Evolutionary conservation across 2,329 filamentous ascomycete genomes (phyloP).

Genomic region (Emydomyces testavorans): DNA sequence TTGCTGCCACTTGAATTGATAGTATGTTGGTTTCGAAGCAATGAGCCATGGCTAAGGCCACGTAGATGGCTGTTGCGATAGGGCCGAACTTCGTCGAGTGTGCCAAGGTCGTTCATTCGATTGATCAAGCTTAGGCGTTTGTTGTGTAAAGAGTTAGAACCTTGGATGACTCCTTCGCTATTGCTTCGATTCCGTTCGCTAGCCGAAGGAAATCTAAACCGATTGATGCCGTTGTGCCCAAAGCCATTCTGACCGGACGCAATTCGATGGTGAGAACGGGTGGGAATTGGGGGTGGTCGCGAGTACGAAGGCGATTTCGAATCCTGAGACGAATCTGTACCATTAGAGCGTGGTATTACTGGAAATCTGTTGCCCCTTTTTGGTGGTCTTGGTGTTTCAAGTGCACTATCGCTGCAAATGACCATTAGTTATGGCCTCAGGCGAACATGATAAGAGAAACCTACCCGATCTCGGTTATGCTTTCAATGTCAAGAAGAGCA

Average conservation of each 20-base stretch:
- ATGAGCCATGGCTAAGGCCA: slow-evolving; percentile 47
- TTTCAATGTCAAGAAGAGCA: slow-evolving; percentile 33
- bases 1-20: slow-evolving; percentile 27
- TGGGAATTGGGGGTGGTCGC: slow-evolving; percentile 65
- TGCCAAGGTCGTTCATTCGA: slow-evolving; percentile 45
- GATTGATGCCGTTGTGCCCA: slow-evolving; percentile 48
- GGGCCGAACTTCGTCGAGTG: slow-evolving; percentile 42
- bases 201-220: slow-evolving; percentile 41
- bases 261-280: slow-evolving; percentile 64
- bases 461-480: slow-evolving; percentile 34
- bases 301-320: slow-evolving; percentile 55
- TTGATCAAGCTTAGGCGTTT: slow-evolving; percentile 52
- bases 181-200: slow-evolving; percentile 50
- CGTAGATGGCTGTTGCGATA: slow-evolving; percentile 46
- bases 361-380: slow-evolving; percentile 49
- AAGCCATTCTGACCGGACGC: slow-evolving; percentile 33
- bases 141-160: slow-evolving; percentile 36
- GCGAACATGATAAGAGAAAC: neutral
- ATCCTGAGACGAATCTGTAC: slow-evolving; percentile 53
- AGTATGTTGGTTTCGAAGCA: slow-evolving; percentile 32
- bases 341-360: slow-evolving; percentile 47
- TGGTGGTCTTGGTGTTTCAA: slow-evolving; percentile 64
- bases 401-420: slow-evolving; percentile 51
- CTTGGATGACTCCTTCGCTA: slow-evolving; percentile 48
- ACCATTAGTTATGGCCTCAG: neutral